Evolutionary conservation across 768 basidiomycete genomes (phyloP).

Genomic region (Tulasnella sp.): DNA sequence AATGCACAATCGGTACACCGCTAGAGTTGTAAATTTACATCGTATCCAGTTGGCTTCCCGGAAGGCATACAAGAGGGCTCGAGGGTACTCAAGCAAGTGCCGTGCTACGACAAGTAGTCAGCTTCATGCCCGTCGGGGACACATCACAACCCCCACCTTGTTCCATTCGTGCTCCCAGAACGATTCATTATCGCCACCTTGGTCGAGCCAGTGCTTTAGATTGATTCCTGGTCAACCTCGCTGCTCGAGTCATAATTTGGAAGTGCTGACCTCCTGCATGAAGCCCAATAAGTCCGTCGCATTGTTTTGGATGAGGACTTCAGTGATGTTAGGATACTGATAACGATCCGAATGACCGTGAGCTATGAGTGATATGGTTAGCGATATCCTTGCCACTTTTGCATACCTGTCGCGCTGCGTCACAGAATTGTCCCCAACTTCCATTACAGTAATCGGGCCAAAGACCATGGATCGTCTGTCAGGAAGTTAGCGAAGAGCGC

Average conservation of each 20-base stretch:
- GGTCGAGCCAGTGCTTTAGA: constrained; percentile 9
- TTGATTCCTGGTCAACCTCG: neutral
- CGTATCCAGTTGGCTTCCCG: constrained; percentile 18
- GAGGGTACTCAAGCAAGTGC: constrained; percentile 25
- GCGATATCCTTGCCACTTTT: too few species aligned
- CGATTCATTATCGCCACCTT: constrained; percentile 23
- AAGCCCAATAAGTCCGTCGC: constrained; percentile 18
- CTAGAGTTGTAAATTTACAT: constrained; percentile 20
- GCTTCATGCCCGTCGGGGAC: neutral
- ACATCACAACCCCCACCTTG: neutral
- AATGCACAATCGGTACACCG: neutral
- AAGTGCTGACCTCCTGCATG: constrained; percentile 19
- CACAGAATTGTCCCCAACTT: constrained; percentile 24
- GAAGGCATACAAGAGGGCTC: constrained; percentile 23
- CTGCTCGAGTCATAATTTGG: neutral
- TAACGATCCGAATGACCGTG: too few species aligned
- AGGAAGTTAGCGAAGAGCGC: neutral
- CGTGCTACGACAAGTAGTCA: constrained; percentile 13
- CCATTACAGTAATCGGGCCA: constrained; percentile 27
- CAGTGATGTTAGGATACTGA: constrained; percentile 23
- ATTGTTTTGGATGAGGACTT: constrained; percentile 18
- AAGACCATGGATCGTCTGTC: constrained; percentile 34
- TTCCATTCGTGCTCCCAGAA: constrained; percentile 27
- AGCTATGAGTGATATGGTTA: too few species aligned
- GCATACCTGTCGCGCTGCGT: constrained; percentile 20